Evolutionary conservation across 306 rosid species (phyloP).

Genomic region (Pyrus bretschneideri): DNA sequence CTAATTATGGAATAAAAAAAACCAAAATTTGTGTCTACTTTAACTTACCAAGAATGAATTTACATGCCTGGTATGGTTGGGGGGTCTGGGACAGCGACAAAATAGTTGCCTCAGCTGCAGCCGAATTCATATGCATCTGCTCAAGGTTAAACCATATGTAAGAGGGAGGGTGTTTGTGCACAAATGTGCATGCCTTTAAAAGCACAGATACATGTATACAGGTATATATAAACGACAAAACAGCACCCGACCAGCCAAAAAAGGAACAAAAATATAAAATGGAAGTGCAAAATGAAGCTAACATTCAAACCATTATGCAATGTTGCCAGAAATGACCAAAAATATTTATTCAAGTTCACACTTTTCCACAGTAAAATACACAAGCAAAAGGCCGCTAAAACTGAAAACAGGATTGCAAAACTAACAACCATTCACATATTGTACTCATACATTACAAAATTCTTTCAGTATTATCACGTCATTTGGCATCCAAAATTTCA

Average conservation of each 20-base stretch:
- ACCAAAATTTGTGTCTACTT: background rate
- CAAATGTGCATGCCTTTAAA: background rate
- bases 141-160: conserved; percentile 13
- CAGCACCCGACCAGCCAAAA: background rate
- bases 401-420: background rate
- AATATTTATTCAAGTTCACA: background rate
- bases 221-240: no score
- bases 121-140: conserved; percentile 79
- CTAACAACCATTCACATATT: background rate
- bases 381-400: background rate
- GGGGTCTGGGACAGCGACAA: conserved; percentile 63
- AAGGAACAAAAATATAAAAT: background rate
- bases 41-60: conserved; percentile 79
- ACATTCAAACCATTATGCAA: background rate
- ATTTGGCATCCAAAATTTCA: background rate
- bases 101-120: conserved; percentile 69
- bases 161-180: background rate
- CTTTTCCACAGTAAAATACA: background rate
- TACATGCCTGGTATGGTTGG: conserved; percentile 81
- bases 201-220: background rate
- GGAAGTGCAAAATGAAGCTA: background rate
- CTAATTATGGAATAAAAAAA: background rate
- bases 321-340: background rate
- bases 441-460: background rate
- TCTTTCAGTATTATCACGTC: background rate